Base-by-base conservation (phyloP, 2,329 filamentous ascomycete species). In the Bipolaris victoriae region DNA sequence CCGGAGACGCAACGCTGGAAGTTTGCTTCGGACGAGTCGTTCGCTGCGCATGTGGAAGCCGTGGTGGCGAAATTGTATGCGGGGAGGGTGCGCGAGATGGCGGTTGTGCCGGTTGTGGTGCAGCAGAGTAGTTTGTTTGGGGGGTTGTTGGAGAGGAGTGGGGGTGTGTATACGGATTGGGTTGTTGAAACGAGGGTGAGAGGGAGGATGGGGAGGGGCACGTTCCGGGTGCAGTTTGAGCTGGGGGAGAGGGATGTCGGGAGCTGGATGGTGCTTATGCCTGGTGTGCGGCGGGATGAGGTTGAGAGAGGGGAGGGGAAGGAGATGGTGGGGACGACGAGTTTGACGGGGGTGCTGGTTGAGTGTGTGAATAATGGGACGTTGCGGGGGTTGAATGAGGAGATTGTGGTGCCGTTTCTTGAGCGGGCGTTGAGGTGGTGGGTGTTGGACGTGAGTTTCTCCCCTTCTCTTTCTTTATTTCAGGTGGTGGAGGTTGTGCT, bases 1-100 rank as follows among this genome's bases (percentile, higher is more conserved):
- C 68, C 71, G 0, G 73, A 77, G 53, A 71, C 70, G 0, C 60
- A 62, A 15, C 76, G 78, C 1, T 68, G 66, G 62, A 58, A 52
- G 5, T 65, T 58, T 53, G 39, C 37, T 2, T 65, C 65, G 2
- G 58, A 61, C 1, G 43, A 57, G 9, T 45, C 52, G 0, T 70
- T 64, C 47, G 40, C 54, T 2, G 36, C 35, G 1, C 45, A 36
- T 9, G 64, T 69, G 13, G 61, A 57, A 7, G 60, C 60, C 1
- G 51, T 52, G 0, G 65, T 75, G 7, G 43, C 70, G 2, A 62
- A 35, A 7, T 51, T 70, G 9, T 75, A 74, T n/a, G 60, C 64
- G 29, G 50, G 59, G 1, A 29, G 37, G 7, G 33, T 45, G 1
- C 49, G 49, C 13, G 18, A 16, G 10, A 68, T 57, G 45, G 33